phyloP scores from a whole-genome alignment of 31 red algal species.

The Asparagopsis taxiformis region DNA sequence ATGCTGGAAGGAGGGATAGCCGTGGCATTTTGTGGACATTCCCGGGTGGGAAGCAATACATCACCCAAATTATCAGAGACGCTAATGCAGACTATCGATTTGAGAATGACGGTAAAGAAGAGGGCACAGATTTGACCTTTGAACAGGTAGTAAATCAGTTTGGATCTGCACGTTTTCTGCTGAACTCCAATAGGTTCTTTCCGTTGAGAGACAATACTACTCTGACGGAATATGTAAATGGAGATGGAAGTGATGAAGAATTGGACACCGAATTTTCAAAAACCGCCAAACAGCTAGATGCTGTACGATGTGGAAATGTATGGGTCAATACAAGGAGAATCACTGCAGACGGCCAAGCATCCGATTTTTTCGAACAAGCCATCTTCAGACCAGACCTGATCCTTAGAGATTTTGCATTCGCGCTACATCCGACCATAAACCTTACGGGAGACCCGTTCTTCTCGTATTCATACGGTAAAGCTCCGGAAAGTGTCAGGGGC shows the following conservation, averaged over 20 bases:
- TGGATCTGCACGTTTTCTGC: constrained; percentile 20
- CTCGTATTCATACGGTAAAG: no score
- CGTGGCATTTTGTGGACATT: not conserved
- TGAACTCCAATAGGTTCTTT: constrained; percentile 21
- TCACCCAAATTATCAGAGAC: constrained; percentile 14
- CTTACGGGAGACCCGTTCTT: no score
- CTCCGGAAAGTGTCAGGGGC: no score
- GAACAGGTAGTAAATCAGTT: constrained; percentile 15
- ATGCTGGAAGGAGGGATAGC: not conserved
- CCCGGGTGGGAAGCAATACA: constrained; percentile 19
- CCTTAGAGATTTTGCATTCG: constrained; percentile 20
- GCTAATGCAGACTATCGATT: constrained; percentile 47
- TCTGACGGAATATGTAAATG: no score
- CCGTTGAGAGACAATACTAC: not conserved
- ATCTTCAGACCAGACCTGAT: constrained; percentile 40
- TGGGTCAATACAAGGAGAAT: constrained; percentile 2
- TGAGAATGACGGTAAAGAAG: not conserved
- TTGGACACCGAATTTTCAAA: constrained; percentile 7
- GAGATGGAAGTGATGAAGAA: not conserved
- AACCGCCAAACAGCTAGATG: not conserved
- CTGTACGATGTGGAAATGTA: constrained; percentile 36
- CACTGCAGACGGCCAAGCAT: constrained; percentile 12
- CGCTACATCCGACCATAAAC: no score
- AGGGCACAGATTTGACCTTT: not conserved
- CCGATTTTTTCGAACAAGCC: constrained; percentile 35